Base-by-base conservation (phyloP, 2,329 filamentous ascomycete genomes). In the Xylariaceae sp. region DNA sequence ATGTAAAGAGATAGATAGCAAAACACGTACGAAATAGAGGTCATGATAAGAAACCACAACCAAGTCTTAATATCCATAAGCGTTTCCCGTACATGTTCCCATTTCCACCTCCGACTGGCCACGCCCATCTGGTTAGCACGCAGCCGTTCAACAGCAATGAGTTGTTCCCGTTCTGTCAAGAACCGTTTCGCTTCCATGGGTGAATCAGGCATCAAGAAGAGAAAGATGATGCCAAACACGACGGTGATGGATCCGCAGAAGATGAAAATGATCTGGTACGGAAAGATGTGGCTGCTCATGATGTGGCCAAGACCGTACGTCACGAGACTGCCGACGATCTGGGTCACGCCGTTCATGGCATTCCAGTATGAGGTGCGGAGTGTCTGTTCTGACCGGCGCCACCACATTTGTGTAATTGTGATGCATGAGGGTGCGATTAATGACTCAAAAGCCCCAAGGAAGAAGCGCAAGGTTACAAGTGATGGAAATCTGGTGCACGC, bases 61-160 rank as follows among this genome's bases (percentile, higher is more conserved):
- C 73, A 74, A 1, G 76, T 81, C 58, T 80, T 84, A 19, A 62
- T 29, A 25, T 63, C 59, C 2, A 52, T 49, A 5, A 60, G 50
- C 3, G 58, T 60, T 48, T 80, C 74, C 14, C 76, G 70, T 1
- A 85, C 69, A 51, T 93, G 88, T 19, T 77, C 73, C 67, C 75
- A 71, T 73, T 85, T 85, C 65, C 84, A 86, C 50, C 85, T 75
- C 52, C 82, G 81, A 49, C 80, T 85, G 2, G 83, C 84, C 14
- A 86, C 82, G 0, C 87, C 87, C 48, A 87, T 87, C 60, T 88
- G 81, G 55, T 92, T 92, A 19, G 80, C 73, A 0, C 86, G 74
- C 5, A 92, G 79, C 0, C 87, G 75, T 52, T 88, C 86, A 21
- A 90, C 70, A 0, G 83, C 85, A 34, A 88, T 72, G 0, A 81